Percentiles rank a stretch among this genome's conserved stretches.
These are phyloP conservation scores for Nidula microcarpa DNA, from an alignment of 768 basidiomycete species.

Conservation along the genomic window DNA sequence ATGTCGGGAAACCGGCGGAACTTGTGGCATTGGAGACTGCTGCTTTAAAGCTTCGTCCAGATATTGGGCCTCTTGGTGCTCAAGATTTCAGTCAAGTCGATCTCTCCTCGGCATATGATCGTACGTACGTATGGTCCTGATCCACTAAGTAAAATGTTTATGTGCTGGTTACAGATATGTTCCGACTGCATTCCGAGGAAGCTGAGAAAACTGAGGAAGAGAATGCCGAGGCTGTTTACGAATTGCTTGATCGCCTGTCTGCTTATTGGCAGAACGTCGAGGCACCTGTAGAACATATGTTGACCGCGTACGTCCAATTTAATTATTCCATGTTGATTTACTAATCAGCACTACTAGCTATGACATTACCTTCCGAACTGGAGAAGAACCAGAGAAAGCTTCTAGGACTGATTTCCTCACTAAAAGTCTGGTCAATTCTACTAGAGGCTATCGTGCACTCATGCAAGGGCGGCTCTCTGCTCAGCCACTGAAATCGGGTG, in stretches of 20 bases:
- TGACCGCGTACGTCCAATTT: constrained; percentile 51
- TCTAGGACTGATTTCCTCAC: constrained; percentile 59
- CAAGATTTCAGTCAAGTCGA: constrained; percentile 45
- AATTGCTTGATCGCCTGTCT: constrained; percentile 51
- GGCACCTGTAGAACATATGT: constrained; percentile 43
- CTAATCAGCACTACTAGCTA: constrained; percentile 35
- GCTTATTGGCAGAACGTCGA: constrained; percentile 54
- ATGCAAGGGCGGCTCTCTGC: constrained; percentile 42
- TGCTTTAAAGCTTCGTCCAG: constrained; percentile 19
- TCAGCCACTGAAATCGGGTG: constrained; percentile 29
- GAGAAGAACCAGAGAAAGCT: constrained; percentile 37
- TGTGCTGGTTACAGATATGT: constrained; percentile 31
- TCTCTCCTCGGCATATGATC: constrained; percentile 48
- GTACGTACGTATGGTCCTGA: constrained; percentile 30
- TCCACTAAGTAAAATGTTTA: neutral
- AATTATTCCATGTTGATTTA: neutral
- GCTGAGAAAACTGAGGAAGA: constrained; percentile 25
- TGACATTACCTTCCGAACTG: constrained; percentile 58
- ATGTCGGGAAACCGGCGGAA: constrained; percentile 34
- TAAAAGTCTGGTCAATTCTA: constrained; percentile 46
- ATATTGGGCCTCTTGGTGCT: constrained; percentile 40
- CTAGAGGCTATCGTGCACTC: constrained; percentile 50
- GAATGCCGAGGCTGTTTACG: constrained; percentile 36
- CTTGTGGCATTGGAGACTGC: constrained; percentile 31
- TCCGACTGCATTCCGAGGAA: constrained; percentile 20